Percentiles rank a stretch among this genome's conserved stretches.
Conservation (phyloP, 441 rosid genomes). For the Isatis lusitanica region DNA sequence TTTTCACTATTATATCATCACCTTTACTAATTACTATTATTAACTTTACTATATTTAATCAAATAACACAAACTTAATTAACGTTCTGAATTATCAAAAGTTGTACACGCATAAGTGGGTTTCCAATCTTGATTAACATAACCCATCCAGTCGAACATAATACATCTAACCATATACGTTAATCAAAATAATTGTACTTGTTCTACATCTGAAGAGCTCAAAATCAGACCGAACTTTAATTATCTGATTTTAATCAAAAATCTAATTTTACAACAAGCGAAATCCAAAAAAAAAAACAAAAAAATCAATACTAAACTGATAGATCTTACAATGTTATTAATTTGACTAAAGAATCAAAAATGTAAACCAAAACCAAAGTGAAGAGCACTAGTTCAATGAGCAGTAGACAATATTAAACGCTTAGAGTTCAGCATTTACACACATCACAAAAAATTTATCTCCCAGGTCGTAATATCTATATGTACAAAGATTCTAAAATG, state of each 20-base stretch:
- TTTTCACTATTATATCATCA: slow-evolving; percentile 7
- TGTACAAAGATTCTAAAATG: slow-evolving; percentile 11
- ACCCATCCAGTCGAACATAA: not conserved
- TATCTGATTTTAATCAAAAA: too few species aligned
- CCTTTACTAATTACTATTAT: not conserved
- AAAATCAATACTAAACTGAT: not conserved
- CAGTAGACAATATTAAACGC: not conserved
- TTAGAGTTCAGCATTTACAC: not conserved
- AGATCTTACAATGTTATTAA: not conserved
- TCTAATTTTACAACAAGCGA: not conserved
- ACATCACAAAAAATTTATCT: not conserved
- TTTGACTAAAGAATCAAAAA: not conserved
- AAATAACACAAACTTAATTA: not conserved
- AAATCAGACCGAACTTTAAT: not conserved
- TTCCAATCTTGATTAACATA: not conserved
- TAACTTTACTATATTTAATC: not conserved
- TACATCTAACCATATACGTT: not conserved
- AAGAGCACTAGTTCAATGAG: not conserved
- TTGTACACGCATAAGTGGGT: not conserved
- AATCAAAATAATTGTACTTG: not conserved
- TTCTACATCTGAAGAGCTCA: not conserved
- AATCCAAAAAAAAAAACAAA: not conserved
- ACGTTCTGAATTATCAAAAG: not conserved
- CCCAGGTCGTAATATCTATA: not conserved
- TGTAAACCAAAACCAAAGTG: not conserved